Conservation (phyloP, 495 filamentous ascomycete species). For the Neohortaea acidophila region DNA sequence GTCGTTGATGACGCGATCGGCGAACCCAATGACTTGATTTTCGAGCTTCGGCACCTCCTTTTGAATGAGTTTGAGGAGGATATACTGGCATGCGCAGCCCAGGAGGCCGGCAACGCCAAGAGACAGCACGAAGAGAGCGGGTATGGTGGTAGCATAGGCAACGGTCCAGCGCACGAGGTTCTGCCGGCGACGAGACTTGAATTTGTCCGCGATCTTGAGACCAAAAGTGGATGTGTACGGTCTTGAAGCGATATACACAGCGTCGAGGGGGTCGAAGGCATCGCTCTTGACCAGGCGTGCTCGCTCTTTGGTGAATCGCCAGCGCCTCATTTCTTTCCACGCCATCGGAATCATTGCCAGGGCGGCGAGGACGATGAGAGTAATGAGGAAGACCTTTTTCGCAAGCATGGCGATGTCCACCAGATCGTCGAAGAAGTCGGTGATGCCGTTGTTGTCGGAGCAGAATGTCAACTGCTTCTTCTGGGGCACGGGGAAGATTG, state of each 20-base stretch:
- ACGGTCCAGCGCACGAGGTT: conserved; percentile 68
- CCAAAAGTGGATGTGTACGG: conserved; percentile 58
- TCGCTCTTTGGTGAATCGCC: conserved; percentile 53
- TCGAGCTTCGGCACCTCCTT: conserved; percentile 63
- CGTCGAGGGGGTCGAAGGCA: conserved; percentile 66
- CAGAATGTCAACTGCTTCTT: conserved; percentile 80
- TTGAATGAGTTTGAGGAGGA: conserved; percentile 57
- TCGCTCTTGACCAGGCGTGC: conserved; percentile 49
- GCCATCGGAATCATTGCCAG: conserved; percentile 62
- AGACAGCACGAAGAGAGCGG: conserved; percentile 75
- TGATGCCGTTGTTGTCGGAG: conserved; percentile 66
- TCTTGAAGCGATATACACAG: conserved; percentile 72
- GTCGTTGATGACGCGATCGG: conserved; percentile 56
- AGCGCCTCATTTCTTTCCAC: conserved; percentile 64
- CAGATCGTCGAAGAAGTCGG: conserved; percentile 68
- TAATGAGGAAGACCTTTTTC: conserved; percentile 55
- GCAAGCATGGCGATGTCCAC: conserved; percentile 43
- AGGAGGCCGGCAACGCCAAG: conserved; percentile 75
- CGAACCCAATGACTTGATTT: conserved; percentile 63
- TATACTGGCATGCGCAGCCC: conserved; percentile 69
- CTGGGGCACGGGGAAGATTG: conserved; percentile 59
- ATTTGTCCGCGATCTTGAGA: conserved; percentile 53
- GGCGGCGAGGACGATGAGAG: conserved; percentile 53
- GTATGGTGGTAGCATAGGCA: conserved; percentile 69
- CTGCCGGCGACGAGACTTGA: conserved; percentile 50